phyloP scores from a whole-genome alignment of 2,329 filamentous ascomycete genomes.

The Exophiala sideris region DNA sequence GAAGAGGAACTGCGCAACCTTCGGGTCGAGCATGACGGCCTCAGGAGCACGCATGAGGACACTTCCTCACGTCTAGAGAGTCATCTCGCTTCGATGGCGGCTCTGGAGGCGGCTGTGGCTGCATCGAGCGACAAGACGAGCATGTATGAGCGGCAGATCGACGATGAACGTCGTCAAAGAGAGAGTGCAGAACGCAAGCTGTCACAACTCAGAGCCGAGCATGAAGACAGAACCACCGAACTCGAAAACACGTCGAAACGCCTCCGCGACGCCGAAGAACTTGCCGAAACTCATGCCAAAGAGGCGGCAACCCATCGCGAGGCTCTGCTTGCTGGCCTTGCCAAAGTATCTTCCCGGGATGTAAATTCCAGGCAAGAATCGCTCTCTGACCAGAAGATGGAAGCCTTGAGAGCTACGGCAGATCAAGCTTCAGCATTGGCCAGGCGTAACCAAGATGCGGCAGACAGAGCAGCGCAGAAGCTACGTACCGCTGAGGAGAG shows the following conservation, averaged over 20 bases:
- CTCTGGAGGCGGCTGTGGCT: constrained; percentile 72
- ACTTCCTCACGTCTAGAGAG: constrained; percentile 65
- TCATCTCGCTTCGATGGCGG: constrained; percentile 67
- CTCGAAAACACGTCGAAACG: constrained; percentile 70
- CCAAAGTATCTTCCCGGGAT: constrained; percentile 59
- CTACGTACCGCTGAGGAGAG: constrained; percentile 90
- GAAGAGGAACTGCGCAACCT: constrained; percentile 70
- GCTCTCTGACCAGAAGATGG: constrained; percentile 55
- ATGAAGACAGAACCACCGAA: constrained; percentile 75
- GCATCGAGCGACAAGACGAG: constrained; percentile 74
- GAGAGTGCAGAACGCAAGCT: constrained; percentile 76
- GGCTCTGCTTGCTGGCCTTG: constrained; percentile 77
- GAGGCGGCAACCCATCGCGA: constrained; percentile 83
- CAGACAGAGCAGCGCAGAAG: constrained; percentile 81
- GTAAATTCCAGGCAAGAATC: constrained; percentile 47
- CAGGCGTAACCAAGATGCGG: constrained; percentile 83
- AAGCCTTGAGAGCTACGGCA: constrained; percentile 75
- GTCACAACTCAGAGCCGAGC: constrained; percentile 71
- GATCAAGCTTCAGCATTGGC: constrained; percentile 74
- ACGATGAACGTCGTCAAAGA: constrained; percentile 74
- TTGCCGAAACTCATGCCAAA: constrained; percentile 79
- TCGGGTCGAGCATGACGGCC: constrained; percentile 79
- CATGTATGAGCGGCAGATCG: constrained; percentile 74
- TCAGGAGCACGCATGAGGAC: constrained; percentile 66
- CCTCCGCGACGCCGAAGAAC: constrained; percentile 78